Percentiles rank a stretch among this genome's conserved stretches.
Evolutionary conservation across 2,329 filamentous ascomycete genomes (phyloP).

Genomic region (Ampelomyces quisqualis): DNA sequence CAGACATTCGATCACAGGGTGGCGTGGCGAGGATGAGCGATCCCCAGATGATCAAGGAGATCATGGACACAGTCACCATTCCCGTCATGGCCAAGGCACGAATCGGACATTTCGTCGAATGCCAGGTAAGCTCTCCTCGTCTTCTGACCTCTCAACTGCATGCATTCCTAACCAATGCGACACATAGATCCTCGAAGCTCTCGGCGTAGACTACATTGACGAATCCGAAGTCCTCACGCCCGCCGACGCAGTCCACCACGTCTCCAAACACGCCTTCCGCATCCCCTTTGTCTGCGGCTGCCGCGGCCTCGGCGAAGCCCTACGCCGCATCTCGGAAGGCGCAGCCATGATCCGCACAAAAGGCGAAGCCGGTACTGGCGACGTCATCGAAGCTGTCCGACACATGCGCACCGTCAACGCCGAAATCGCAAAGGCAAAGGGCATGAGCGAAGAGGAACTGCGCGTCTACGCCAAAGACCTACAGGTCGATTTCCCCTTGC

Average conservation of each 20-base stretch:
- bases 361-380: conserved; percentile 94
- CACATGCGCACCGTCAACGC: conserved; percentile 90
- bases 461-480: conserved; percentile 79
- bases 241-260: conserved; percentile 86
- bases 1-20: conserved; percentile 88
- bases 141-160: not conserved
- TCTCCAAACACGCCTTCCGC: conserved; percentile 80
- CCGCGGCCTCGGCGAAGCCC: conserved; percentile 88
- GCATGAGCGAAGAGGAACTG: conserved; percentile 69
- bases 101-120: conserved; percentile 97
- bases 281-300: conserved; percentile 96
- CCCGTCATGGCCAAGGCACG: conserved; percentile 99
- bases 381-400: conserved; percentile 92
- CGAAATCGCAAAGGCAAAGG: conserved; percentile 73
- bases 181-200: conserved; percentile 80
- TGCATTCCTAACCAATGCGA: not conserved
- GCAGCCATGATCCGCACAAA: conserved; percentile 99
- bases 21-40: conserved; percentile 98
- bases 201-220: conserved; percentile 97
- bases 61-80: conserved; percentile 92
- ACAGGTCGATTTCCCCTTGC: conserved; percentile 72
- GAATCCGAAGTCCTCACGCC: conserved; percentile 97
- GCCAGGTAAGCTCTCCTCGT: conserved; percentile 59
- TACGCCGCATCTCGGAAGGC: conserved; percentile 86
- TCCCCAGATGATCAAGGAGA: conserved; percentile 89